phyloP scores from a whole-genome alignment of 1,284 basidiomycete species.

The Moesziomyces antarcticus region DNA sequence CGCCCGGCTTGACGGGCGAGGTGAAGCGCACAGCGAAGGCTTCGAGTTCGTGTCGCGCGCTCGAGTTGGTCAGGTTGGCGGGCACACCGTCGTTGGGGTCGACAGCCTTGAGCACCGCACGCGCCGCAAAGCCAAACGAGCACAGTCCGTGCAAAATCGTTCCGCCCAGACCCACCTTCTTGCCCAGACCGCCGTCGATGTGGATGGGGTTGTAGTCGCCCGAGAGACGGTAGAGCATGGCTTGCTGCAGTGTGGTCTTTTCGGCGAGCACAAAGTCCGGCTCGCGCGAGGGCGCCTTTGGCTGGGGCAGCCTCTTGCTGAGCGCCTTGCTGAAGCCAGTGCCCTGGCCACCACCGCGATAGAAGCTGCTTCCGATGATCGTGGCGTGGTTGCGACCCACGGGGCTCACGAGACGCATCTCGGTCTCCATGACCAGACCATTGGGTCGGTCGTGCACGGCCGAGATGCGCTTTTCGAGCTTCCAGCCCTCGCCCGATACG shows the following conservation, averaged over 20 bases:
- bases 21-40: slow-evolving; percentile 58
- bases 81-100: slow-evolving; percentile 49
- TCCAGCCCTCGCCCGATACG: slow-evolving; percentile 57
- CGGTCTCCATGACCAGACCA: slow-evolving; percentile 59
- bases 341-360: slow-evolving; percentile 59
- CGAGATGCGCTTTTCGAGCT: slow-evolving; percentile 52
- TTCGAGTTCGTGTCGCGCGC: slow-evolving; percentile 28
- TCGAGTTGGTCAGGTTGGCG: slow-evolving; percentile 18
- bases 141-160: slow-evolving; percentile 63
- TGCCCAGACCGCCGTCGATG: slow-evolving; percentile 57
- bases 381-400: slow-evolving; percentile 50
- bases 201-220: slow-evolving; percentile 63
- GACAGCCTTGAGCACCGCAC: slow-evolving; percentile 55
- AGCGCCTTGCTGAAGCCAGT: slow-evolving; percentile 52
- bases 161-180: slow-evolving; percentile 54
- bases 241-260: slow-evolving; percentile 48
- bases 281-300: slow-evolving; percentile 41
- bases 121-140: slow-evolving; percentile 55
- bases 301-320: slow-evolving; percentile 32
- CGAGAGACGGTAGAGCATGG: slow-evolving; percentile 57
- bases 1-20: slow-evolving; percentile 56
- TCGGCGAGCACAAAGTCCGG: slow-evolving; percentile 49
- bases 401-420: slow-evolving; percentile 51
- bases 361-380: slow-evolving; percentile 59
- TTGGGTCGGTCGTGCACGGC: slow-evolving; percentile 58